These are phyloP conservation scores for Penicillium atrosanguineum DNA, from an alignment of 495 filamentous ascomycete species.

Conservation along the genomic window DNA sequence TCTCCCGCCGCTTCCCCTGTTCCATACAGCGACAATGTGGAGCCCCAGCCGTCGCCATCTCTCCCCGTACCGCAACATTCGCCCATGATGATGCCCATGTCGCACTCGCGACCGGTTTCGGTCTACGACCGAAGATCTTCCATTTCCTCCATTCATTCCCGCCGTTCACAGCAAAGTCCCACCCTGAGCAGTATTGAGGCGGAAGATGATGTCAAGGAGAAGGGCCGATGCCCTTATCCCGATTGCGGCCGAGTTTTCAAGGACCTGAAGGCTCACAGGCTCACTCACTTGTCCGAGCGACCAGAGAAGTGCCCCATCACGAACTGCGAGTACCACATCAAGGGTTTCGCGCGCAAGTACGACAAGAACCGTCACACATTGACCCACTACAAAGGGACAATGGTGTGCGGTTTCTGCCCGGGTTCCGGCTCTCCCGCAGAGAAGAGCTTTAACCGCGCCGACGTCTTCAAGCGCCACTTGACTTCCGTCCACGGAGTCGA, in stretches of 20 bases:
- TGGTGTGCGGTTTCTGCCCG: constrained; percentile 98
- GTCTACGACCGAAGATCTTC: constrained; percentile 51
- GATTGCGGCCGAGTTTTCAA: constrained; percentile 92
- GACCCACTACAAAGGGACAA: constrained; percentile 98
- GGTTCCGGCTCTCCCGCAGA: constrained; percentile 88
- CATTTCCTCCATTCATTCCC: constrained; percentile 54
- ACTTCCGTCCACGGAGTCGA: constrained; percentile 93
- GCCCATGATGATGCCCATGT: constrained; percentile 34
- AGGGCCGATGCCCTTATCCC: constrained; percentile 75
- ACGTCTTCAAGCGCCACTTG: constrained; percentile 97
- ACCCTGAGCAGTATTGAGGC: constrained; percentile 49
- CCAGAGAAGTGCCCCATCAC: constrained; percentile 96
- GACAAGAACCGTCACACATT: constrained; percentile 98
- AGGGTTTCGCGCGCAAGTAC: constrained; percentile 96
- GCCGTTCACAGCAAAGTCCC: constrained; percentile 53
- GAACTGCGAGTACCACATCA: constrained; percentile 91
- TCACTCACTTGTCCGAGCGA: constrained; percentile 90
- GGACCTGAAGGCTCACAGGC: constrained; percentile 91
- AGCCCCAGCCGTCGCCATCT: constrained; percentile 28
- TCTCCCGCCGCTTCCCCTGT: constrained; percentile 37
- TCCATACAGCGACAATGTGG: constrained; percentile 26
- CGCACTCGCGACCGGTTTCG: constrained; percentile 37
- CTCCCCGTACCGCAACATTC: constrained; percentile 30
- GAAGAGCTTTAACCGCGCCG: constrained; percentile 97
- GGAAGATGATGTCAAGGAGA: constrained; percentile 63